A percentile compares a stretch with the other conserved stretches of the same genome.
Conservation (phyloP, 495 filamentous ascomycete species). For the Aspergillus funiculosus region DNA sequence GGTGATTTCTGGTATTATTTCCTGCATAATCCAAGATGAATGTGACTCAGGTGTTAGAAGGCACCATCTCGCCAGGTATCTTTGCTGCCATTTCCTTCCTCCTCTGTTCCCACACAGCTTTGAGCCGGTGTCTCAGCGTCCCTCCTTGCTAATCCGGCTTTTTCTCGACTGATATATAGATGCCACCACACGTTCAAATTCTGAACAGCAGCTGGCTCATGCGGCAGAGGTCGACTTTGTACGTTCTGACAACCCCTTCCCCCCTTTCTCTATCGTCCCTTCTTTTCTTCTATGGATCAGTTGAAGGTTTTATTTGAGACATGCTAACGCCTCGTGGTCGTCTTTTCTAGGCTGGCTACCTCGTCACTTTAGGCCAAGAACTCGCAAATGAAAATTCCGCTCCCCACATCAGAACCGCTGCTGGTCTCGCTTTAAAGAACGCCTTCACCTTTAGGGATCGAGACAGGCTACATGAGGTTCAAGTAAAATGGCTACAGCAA, state of each 20-base stretch:
- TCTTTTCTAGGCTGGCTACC: constrained; percentile 68
- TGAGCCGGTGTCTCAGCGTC: constrained; percentile 2
- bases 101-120: neutral
- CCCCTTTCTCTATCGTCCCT: neutral
- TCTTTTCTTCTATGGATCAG: neutral
- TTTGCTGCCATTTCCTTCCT: constrained; percentile 12
- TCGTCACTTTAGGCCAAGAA: constrained; percentile 82
- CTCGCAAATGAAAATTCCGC: constrained; percentile 85
- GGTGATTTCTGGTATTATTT: constrained; percentile 19
- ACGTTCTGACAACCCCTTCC: constrained; percentile 41
- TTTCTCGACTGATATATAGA: constrained; percentile 50
- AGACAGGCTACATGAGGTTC: constrained; percentile 75
- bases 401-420: constrained; percentile 79
- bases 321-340: constrained; percentile 18
- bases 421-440: constrained; percentile 96
- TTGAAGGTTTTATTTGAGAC: neutral
- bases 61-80: constrained; percentile 85
- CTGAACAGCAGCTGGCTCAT: constrained; percentile 88
- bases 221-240: constrained; percentile 94
- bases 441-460: constrained; percentile 89
- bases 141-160: constrained; percentile 20
- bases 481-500: constrained; percentile 82
- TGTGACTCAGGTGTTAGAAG: constrained; percentile 79
- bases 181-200: constrained; percentile 77
- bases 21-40: constrained; percentile 54